Base-by-base conservation (phyloP, 2,329 filamentous ascomycete genomes). In the Monilinia aucupariae region DNA sequence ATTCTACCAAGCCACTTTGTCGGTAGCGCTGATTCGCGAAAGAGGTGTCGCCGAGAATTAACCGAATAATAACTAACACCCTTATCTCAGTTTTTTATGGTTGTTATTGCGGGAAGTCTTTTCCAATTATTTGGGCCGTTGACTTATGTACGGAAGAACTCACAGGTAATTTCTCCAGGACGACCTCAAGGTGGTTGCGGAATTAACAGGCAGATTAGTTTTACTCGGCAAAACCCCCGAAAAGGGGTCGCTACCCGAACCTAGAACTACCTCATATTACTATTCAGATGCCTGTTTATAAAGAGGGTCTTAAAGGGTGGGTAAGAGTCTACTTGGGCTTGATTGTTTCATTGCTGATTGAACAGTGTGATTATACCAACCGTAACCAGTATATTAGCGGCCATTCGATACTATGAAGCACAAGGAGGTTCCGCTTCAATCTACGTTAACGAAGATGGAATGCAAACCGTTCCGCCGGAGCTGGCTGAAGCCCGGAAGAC, bases 361-460 rank as follows among this genome's bases (percentile, higher is more conserved):
- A 15, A 59, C 39, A 75, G 74, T 37, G 78, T 82, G 70, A 85
- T 85, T 67, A 77, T 77, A 39, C 83, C 83, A 0, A 85, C 82
- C 0, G 77, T 85, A 54, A 76, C 78, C n/a, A 83, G 80, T n/a
- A 74, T 85, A 50, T 82, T 82, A 69, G 78, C 78, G 22, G 82
- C 82, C 22, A 84, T 85, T 64, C 80, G 80, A 45, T 80, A 82
- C 25, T 85, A 85, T 66, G 82, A 84, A 68, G 74, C 80, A 68
- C 79, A 81, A 69, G 86, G 86, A 25, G 86, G 86, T 13, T 82
- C 84, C 1, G 85, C 86, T 39, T 86, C 82, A 69, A 85, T 89
- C 66, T 86, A 87, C 69, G 75, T 88, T 71, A 88, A 88, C 67
- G 86, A 89, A 64, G 85, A 89, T 66, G 85, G 85, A 65, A 84